Evolutionary conservation across 2,329 filamentous ascomycete genomes (phyloP).

Genomic region (Myriosclerotinia scirpicola): DNA sequence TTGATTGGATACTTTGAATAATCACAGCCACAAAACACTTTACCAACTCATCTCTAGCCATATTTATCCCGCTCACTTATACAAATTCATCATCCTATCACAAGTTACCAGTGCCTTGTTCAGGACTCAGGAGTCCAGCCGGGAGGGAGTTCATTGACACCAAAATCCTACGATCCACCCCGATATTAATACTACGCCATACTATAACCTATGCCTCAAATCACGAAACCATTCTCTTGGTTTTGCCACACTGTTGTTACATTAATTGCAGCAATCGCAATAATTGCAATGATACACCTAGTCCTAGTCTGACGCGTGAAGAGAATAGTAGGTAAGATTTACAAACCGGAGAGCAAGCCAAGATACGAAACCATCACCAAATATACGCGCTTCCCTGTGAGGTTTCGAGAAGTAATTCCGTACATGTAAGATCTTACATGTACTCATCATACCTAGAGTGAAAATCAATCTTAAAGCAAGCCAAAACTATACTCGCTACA

Average conservation of each 20-base stretch:
- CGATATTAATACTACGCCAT: conserved; percentile 5
- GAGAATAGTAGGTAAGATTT: too few species aligned
- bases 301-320: conserved; percentile 8
- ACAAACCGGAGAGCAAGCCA: background rate
- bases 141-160: conserved; percentile 4
- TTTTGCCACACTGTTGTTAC: conserved; percentile 1
- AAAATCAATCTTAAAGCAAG: too few species aligned
- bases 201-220: conserved; percentile 1
- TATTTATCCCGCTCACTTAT: background rate
- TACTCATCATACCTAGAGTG: background rate
- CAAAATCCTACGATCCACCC: conserved; percentile 9
- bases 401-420: background rate
- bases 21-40: conserved; percentile 9
- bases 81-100: conserved; percentile 12
- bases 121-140: background rate
- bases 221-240: conserved; percentile 13
- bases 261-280: background rate
- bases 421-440: background rate
- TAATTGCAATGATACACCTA: background rate
- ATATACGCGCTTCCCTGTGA: conserved; percentile 6
- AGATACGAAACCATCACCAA: conserved; percentile 11
- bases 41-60: background rate
- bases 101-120: background rate
- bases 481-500: background rate
- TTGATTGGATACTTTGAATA: background rate